Base-by-base conservation (phyloP, 805 yeast species). In the Candida suzukii region DNA sequence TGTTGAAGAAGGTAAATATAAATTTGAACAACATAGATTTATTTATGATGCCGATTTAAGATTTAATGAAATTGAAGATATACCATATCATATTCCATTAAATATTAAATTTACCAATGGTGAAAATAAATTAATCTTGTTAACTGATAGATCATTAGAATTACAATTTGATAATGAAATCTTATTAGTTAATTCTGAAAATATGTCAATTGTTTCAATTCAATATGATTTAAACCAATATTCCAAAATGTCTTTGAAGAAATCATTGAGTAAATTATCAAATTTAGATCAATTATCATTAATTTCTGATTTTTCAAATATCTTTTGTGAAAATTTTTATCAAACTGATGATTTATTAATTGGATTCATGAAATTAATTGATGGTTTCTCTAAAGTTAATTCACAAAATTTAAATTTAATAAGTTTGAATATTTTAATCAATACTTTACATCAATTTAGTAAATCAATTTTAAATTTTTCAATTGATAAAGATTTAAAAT, bases 21-120 rank as follows among this genome's bases (percentile, higher is more conserved):
- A 46, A 22, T 45, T 67, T 11, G 67, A 56, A 36, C 75, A 71
- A 49, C 70, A 67, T 44, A 51, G 69, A 31, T 66, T 57, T 42
- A 35, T 69, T 14, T 54, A 54, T 51, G 54, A 55, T 18, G n/a
- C 33, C 4, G 41, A 49, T 21, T 42, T 46, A 24, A 17, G 22
- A 14, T 31, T 31, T 12, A 19, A 18, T 9, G 21, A 19, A 7
- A 48, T 68, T 29, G 86, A 79, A 53, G 79, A 80, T 49, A 61
- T 67, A 32, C 81, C 83, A 3, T 83, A 66, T 52, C 82, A 79
- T 46, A 62, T 83, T 35, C 90, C 91, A 3, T 56, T 84, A 45
- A 57, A 68, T 3, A 55, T 76, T 29, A 69, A 61, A 37, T 48
- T 63, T 2, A 40, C 36, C 20, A 66, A 57, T 57, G 72, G 61